Conservation (phyloP, 129 eudicot species). For the Deinandra increscens region DNA sequence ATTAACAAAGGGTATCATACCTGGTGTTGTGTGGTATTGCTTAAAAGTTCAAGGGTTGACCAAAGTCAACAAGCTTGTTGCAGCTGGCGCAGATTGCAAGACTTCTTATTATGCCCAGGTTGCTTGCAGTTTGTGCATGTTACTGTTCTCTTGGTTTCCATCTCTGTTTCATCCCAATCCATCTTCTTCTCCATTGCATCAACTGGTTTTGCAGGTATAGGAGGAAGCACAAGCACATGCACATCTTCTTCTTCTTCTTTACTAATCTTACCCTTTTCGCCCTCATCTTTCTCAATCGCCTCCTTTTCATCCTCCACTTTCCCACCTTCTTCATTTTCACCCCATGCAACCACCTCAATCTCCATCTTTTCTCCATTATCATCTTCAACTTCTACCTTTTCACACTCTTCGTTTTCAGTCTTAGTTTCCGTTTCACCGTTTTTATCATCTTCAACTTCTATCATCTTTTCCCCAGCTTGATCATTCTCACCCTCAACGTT, state of each 20-base stretch:
- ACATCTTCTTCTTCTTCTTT: constrained; percentile 29
- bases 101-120: constrained; percentile 71
- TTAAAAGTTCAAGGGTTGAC: constrained; percentile 13
- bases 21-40: constrained; percentile 16
- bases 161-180: constrained; percentile 51
- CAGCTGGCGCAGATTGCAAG: constrained; percentile 45
- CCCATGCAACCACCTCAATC: constrained; percentile 16
- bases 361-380: constrained; percentile 19
- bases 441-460: constrained; percentile 11
- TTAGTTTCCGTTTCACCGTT: not conserved
- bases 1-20: constrained; percentile 14
- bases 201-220: constrained; percentile 42
- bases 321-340: constrained; percentile 6
- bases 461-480: constrained; percentile 11
- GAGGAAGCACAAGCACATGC: constrained; percentile 60
- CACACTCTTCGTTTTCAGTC: constrained; percentile 21
- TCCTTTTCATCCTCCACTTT: constrained; percentile 16
- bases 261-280: constrained; percentile 15
- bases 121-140: constrained; percentile 76
- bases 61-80: constrained; percentile 35
- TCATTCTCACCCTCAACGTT: not conserved
- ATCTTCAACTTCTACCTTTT: constrained; percentile 12
- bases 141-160: constrained; percentile 60
- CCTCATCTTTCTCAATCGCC: constrained; percentile 16
- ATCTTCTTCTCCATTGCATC: constrained; percentile 39